These are phyloP conservation scores for Arachis stenosperma DNA, from an alignment of 306 rosid genomes.

Conservation along the genomic window DNA sequence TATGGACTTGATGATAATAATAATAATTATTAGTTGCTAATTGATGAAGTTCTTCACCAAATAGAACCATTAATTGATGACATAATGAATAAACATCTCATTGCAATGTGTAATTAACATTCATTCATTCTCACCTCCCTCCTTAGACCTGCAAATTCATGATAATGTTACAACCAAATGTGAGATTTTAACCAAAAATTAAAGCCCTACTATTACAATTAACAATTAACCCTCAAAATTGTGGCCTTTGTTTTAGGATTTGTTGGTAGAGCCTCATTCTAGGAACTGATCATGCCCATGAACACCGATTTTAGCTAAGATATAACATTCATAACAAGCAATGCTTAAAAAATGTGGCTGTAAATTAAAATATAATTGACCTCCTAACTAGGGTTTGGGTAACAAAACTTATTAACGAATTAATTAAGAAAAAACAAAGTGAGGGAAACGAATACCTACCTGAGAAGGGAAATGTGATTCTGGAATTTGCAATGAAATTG, in stretches of 20 bases:
- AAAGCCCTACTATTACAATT: neutral
- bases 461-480: neutral
- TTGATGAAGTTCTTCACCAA: slow-evolving; percentile 17
- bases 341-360: neutral
- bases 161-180: slow-evolving; percentile 6
- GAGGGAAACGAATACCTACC: neutral
- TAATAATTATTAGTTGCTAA: slow-evolving; percentile 17
- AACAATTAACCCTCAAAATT: neutral
- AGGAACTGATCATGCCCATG: neutral
- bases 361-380: neutral
- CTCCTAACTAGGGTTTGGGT: no score
- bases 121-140: slow-evolving; percentile 4
- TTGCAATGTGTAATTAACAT: neutral
- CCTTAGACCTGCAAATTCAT: slow-evolving; percentile 23
- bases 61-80: neutral
- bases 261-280: neutral
- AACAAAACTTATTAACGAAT: no score
- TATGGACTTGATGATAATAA: slow-evolving; percentile 11
- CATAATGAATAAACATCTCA: neutral
- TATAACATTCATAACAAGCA: neutral
- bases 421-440: no score
- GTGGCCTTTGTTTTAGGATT: neutral
- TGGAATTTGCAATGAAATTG: neutral
- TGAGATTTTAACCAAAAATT: neutral
- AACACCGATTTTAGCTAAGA: neutral